Base-by-base conservation (phyloP, 352 stramenopile genomes). In the Blastocystis sp. region DNA sequence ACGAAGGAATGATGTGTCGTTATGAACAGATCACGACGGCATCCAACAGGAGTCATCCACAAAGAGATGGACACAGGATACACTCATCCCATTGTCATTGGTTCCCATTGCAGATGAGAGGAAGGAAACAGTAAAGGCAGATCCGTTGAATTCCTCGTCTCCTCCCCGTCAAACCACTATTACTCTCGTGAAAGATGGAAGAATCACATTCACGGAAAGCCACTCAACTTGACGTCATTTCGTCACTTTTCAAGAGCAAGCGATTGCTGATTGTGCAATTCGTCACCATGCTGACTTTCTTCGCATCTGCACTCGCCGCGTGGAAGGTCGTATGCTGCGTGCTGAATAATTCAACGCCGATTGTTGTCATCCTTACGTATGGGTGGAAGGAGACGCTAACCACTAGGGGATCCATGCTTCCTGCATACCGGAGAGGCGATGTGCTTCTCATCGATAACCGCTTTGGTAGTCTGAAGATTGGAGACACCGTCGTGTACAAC, bases 331-430 rank as follows among this genome's bases (percentile, higher is more conserved):
- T 78, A 7, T 56, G 44, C 24, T 78, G 27, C 34, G 49, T 46
- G 38, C n/a, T 78, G 67, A 61, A 78, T 78, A 78, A 32, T 21
- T 36, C 67, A 57, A 78, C 73, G 1, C 73, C 73, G 16, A 21
- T 84, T 84, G 73, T 84, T 24, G 73, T 84, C n/a, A 84, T 84
- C 44, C 59, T 84, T 24, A 84, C 54, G 73, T 84, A 84, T 40
- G 34, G 7, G 18, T 53, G 9, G 36, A 24, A 32, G 56, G 36
- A 54, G 11, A 44, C 16, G 69, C 21, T 48, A n/a, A 32, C 11
- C n/a, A n/a, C 24, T 75, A 84, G 73, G 32, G 73, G 73, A 69
- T 73, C 54, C n/a, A 84, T 84, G 73, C 36, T 69, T 40, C 73
- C 73, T 48, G 73, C 42, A 44, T 84, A 84, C 40, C 32, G 73